A percentile compares a stretch with the other conserved stretches of the same genome.
Evolutionary conservation across 352 stramenopile genomes (phyloP).

Genomic region (Pythium diclinum): DNA sequence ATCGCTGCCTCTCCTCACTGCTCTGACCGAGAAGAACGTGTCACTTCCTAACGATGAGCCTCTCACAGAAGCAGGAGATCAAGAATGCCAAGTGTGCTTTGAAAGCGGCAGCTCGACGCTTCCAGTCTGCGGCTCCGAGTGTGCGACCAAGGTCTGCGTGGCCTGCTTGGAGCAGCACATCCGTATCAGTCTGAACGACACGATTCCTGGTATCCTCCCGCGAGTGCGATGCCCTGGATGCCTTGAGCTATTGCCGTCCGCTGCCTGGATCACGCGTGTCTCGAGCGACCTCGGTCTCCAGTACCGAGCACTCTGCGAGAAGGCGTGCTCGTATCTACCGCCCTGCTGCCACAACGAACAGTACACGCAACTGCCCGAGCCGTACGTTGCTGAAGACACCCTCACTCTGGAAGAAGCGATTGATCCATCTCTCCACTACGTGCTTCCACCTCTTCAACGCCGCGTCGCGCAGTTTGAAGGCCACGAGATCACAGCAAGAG

Average conservation of each 20-base stretch:
- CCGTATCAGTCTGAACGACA: background rate
- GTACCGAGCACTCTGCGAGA: slow-evolving; percentile 13
- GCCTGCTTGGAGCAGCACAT: slow-evolving; percentile 18
- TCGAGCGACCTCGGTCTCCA: background rate
- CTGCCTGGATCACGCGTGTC: slow-evolving; percentile 4
- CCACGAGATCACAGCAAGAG: slow-evolving; percentile 3
- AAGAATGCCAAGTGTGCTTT: slow-evolving; percentile 20
- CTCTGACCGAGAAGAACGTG: background rate
- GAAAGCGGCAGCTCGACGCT: background rate
- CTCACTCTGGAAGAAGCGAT: background rate
- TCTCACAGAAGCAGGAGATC: background rate
- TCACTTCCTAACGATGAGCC: background rate
- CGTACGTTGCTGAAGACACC: background rate
- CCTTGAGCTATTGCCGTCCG: slow-evolving; percentile 16
- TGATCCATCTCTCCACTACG: background rate
- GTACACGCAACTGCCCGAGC: slow-evolving; percentile 20
- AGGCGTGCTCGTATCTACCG: slow-evolving; percentile 19
- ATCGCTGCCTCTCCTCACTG: background rate
- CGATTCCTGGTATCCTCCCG: slow-evolving; percentile 20
- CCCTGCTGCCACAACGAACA: slow-evolving; percentile 26
- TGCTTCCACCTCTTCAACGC: background rate
- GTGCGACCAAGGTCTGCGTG: slow-evolving; percentile 13
- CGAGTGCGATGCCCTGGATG: slow-evolving; percentile 26
- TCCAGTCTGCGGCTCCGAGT: background rate
- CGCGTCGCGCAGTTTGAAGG: background rate